phyloP scores from a whole-genome alignment of 225 moss, liverwort and hornwort species.

The Pseudoscleropodium purum region DNA sequence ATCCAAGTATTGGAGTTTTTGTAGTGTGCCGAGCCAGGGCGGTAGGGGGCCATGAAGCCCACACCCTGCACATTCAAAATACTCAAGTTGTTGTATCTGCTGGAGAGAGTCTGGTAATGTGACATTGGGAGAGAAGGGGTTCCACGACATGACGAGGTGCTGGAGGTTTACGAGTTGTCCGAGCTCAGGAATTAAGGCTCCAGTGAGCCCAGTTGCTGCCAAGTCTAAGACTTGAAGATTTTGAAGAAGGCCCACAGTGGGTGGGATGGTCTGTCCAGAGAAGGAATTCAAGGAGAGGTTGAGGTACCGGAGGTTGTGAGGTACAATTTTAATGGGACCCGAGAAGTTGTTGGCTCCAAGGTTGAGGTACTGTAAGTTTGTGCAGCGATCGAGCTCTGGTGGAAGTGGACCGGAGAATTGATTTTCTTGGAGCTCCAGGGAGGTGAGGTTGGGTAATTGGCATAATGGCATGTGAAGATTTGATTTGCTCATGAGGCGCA shows the following conservation, averaged over 20 bases:
- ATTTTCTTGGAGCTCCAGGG: conserved; percentile 34
- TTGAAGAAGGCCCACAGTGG: neutral
- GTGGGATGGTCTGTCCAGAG: neutral
- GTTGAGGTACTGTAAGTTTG: conserved; percentile 19
- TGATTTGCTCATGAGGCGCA: neutral
- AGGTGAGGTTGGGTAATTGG: conserved; percentile 10
- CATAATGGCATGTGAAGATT: conserved; percentile 13
- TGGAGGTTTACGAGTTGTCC: conserved; percentile 10
- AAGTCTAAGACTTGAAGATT: conserved; percentile 24
- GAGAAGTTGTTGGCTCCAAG: conserved; percentile 37
- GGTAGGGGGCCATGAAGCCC: conserved; percentile 2
- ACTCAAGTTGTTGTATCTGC: neutral
- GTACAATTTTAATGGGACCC: neutral
- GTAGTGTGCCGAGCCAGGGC: conserved; percentile 18
- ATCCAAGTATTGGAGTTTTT: conserved; percentile 29
- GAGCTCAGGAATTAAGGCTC: conserved; percentile 5
- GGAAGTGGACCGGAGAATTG: conserved; percentile 15
- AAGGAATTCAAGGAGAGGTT: conserved; percentile 38
- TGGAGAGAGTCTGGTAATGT: conserved; percentile 4
- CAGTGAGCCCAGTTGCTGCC: conserved; percentile 8
- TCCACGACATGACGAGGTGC: conserved; percentile 26
- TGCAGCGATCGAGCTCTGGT: conserved; percentile 9
- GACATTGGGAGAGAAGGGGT: conserved; percentile 5
- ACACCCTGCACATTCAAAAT: conserved; percentile 31
- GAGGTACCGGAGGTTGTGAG: conserved; percentile 13